These are phyloP conservation scores for Fagus crenata DNA, from an alignment of 306 rosid genomes.

Conservation along the genomic window DNA sequence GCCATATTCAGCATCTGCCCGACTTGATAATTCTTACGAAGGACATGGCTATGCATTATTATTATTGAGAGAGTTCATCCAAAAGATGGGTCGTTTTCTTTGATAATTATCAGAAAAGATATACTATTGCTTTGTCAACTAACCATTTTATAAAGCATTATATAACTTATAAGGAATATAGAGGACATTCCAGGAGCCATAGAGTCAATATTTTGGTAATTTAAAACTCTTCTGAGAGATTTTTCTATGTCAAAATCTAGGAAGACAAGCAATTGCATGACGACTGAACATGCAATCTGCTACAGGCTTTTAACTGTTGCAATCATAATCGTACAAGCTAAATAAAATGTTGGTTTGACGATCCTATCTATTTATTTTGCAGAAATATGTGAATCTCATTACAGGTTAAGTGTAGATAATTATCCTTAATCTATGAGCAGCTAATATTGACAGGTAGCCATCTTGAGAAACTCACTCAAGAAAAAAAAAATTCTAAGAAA, in stretches of 20 bases:
- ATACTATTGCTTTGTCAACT: background rate
- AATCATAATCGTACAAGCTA: background rate
- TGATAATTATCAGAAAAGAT: background rate
- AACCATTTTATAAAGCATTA: background rate
- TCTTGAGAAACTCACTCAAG: too few species aligned
- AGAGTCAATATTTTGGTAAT: background rate
- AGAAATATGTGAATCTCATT: background rate
- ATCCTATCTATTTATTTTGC: background rate
- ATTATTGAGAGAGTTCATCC: background rate
- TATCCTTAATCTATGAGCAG: background rate
- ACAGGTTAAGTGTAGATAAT: background rate
- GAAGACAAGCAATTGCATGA: constrained; percentile 9
- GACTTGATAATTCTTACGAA: background rate
- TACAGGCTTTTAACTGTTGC: background rate
- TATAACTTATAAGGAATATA: background rate
- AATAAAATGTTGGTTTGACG: background rate
- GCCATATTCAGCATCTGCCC: background rate
- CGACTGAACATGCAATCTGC: background rate
- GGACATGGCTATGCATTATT: background rate
- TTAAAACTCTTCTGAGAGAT: background rate
- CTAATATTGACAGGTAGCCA: background rate
- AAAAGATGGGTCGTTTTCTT: background rate
- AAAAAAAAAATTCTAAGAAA: too few species aligned
- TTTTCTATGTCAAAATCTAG: background rate
- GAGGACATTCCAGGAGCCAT: background rate